Conservation (phyloP, 176 grass and related monocot species). For the Eragrostis curvula region DNA sequence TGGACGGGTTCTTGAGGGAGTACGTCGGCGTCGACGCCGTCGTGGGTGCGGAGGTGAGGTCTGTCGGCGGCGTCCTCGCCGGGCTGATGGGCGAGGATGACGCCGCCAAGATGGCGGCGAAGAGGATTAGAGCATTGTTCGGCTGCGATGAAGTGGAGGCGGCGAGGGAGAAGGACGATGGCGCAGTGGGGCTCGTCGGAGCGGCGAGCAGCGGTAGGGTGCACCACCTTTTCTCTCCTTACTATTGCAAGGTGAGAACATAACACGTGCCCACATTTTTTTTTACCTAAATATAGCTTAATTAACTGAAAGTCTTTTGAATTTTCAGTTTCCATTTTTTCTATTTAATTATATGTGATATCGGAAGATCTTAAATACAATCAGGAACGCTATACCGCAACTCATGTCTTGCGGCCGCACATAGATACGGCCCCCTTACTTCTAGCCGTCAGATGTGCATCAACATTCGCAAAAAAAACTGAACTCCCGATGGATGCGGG, state of each 20-base stretch:
- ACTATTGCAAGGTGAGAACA: conserved; percentile 47
- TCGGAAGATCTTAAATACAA: no score
- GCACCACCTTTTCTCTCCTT: conserved; percentile 47
- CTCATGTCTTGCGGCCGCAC: no score
- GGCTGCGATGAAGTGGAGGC: background rate
- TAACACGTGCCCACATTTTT: background rate
- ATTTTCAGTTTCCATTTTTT: no score
- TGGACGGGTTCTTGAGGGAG: conserved; percentile 70
- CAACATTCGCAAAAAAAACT: no score
- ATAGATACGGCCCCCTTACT: no score
- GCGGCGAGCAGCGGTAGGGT: conserved; percentile 16
- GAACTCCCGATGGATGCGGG: no score
- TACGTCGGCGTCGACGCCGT: conserved; percentile 69
- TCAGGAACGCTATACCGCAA: no score
- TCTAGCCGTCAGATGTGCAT: no score
- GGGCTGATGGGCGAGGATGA: conserved; percentile 40
- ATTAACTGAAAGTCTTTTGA: no score
- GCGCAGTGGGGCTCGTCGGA: conserved; percentile 44
- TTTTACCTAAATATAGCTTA: background rate
- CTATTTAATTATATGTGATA: no score
- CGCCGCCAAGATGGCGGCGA: background rate
- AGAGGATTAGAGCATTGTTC: conserved; percentile 1
- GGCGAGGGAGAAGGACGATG: background rate
- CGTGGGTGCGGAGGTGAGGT: conserved; percentile 57
- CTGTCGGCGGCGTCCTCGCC: conserved; percentile 32